Percentiles rank a stretch among this genome's conserved stretches.
Conservation (phyloP, 2,329 filamentous ascomycete species). For the Aspergillus intermedius region DNA sequence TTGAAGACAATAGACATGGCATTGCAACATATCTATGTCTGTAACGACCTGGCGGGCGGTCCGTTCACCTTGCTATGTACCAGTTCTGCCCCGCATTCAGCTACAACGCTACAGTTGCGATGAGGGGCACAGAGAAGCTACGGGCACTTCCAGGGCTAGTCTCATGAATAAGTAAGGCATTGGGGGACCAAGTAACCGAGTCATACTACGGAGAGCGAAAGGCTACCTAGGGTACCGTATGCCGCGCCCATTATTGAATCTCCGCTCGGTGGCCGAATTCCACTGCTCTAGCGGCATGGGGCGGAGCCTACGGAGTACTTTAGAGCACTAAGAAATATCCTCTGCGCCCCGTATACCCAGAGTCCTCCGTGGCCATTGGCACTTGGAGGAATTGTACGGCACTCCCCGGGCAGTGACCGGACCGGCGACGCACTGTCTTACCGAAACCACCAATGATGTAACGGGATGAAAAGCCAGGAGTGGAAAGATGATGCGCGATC, state of each 20-base stretch:
- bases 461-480: not conserved
- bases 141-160: not conserved
- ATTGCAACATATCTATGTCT: too few species aligned
- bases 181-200: too few species aligned
- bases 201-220: too few species aligned
- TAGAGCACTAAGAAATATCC: too few species aligned
- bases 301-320: not conserved
- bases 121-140: not conserved
- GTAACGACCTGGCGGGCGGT: not conserved
- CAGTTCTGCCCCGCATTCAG: not conserved
- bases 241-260: too few species aligned
- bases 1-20: too few species aligned
- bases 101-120: not conserved
- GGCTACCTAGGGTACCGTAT: too few species aligned
- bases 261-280: too few species aligned
- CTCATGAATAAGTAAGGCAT: too few species aligned
- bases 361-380: too few species aligned
- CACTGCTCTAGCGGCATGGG: not conserved
- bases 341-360: not conserved
- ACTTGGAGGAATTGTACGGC: too few species aligned
- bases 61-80: not conserved
- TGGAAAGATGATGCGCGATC: not conserved
- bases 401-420: not conserved
- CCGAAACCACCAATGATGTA: not conserved
- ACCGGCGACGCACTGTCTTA: not conserved